These are phyloP conservation scores for Datura wrightii DNA, from an alignment of 257 asterid species.

Conservation along the genomic window DNA sequence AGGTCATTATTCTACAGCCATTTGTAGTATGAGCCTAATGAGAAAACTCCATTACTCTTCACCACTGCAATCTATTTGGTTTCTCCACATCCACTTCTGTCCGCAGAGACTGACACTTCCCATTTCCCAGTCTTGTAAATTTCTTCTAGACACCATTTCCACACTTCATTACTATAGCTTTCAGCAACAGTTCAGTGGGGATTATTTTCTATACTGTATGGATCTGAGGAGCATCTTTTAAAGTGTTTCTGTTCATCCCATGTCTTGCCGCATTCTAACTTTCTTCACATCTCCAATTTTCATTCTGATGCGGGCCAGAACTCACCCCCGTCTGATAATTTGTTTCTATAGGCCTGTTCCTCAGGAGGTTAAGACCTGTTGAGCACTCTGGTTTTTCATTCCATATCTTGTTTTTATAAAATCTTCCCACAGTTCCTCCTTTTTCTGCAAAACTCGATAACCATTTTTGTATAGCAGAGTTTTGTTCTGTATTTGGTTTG, in stretches of 20 bases:
- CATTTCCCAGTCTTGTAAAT: background rate
- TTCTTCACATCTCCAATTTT: background rate
- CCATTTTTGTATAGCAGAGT: background rate
- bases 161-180: background rate
- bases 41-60: background rate
- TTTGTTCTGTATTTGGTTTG: background rate
- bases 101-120: background rate
- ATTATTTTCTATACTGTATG: background rate
- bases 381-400: background rate
- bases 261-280: background rate
- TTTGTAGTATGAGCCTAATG: background rate
- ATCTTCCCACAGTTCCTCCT: background rate
- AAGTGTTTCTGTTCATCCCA: background rate
- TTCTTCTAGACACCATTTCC: background rate
- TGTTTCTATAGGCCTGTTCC: background rate
- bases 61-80: conserved; percentile 1
- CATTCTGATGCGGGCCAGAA: conserved; percentile 12
- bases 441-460: background rate
- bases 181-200: conserved; percentile 19
- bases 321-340: background rate
- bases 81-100: conserved; percentile 12
- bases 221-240: background rate
- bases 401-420: background rate
- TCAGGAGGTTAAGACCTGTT: background rate
- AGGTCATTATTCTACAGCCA: background rate